Evolutionary conservation across 371 early-diverging fungal species (phyloP), one percentile per base, ranked within the genome.

Genomic region (Blakeslea trispora): DNA sequence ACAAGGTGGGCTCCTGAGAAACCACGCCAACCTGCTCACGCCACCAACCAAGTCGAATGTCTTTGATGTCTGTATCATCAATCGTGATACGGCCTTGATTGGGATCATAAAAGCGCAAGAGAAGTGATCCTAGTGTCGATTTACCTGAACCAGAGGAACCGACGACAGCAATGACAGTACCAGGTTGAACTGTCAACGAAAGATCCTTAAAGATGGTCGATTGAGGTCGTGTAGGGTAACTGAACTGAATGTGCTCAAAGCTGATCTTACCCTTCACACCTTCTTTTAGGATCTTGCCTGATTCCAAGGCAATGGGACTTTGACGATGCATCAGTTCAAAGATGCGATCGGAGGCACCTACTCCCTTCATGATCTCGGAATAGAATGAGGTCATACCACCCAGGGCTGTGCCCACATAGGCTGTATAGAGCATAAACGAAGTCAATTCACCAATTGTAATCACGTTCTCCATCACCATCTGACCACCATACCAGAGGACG

Each of bases 321-420:
- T 71, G 54, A 31, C 81, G 75, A 22, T 90, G 79, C 32, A 91
- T 60, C 21, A 91, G 55, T 13, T 82, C 72, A 72, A 94, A 92
- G 19, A 92, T 57, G 7, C 92, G 79, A 22, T 81, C 74, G 14
- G 85, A 81, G 19, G 94, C 92, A 61, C 92, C 91, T 19, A 88
- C 75, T 43, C 91, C 94, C 66, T 92, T 93, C 88, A 89, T 91
- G 17, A 89, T 80, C 61, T 92, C 91, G 8, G 89, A 84, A 68
- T 88, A 91, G 57, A 89, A 92, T 3, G 87, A 83, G n/a, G 88
- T 81, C 47, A 93, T 72, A 1, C 90, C 91, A 19, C 84, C 80
- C 24, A 91, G 61, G 11, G 89, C 81, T 22, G 79, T 70, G 37
- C 92, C 93, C 15, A 89, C 91, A 66, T 90, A 88, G 1, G 87